These are phyloP conservation scores for Taphrina confusa DNA, from an alignment of 1,139 yeast genomes.

Conservation along the genomic window DNA sequence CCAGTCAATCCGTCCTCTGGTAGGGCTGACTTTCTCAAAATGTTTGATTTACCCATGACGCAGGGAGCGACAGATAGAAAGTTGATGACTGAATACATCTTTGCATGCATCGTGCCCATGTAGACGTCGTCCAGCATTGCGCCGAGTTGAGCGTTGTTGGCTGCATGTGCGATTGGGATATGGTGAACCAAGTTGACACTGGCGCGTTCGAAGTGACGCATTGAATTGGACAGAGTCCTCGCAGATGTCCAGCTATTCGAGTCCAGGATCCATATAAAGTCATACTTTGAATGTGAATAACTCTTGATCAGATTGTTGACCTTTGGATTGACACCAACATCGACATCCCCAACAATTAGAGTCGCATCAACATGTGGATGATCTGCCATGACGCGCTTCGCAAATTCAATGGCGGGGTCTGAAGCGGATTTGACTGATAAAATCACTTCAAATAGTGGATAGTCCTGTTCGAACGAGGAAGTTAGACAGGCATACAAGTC, in stretches of 20 bases:
- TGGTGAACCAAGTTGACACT: slow-evolving; percentile 75
- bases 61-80: slow-evolving; percentile 81
- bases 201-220: slow-evolving; percentile 54
- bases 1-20: slow-evolving; percentile 60
- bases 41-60: slow-evolving; percentile 87
- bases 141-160: slow-evolving; percentile 50
- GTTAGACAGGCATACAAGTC: slow-evolving; percentile 69
- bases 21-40: slow-evolving; percentile 69
- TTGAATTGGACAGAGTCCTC: slow-evolving; percentile 67
- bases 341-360: slow-evolving; percentile 55
- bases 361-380: slow-evolving; percentile 64
- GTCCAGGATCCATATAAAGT: slow-evolving; percentile 84
- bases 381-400: slow-evolving; percentile 53
- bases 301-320: slow-evolving; percentile 84
- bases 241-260: slow-evolving; percentile 80
- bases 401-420: slow-evolving; percentile 69
- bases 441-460: slow-evolving; percentile 70
- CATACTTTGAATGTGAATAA: slow-evolving; percentile 64
- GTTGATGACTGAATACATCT: slow-evolving; percentile 78
- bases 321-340: slow-evolving; percentile 84
- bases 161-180: slow-evolving; percentile 55
- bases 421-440: slow-evolving; percentile 67
- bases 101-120: slow-evolving; percentile 76
- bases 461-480: slow-evolving; percentile 67
- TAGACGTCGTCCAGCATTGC: slow-evolving; percentile 85